These are phyloP conservation scores for Monosporozyma aerobia DNA, from an alignment of 805 yeast genomes.

Conservation along the genomic window DNA sequence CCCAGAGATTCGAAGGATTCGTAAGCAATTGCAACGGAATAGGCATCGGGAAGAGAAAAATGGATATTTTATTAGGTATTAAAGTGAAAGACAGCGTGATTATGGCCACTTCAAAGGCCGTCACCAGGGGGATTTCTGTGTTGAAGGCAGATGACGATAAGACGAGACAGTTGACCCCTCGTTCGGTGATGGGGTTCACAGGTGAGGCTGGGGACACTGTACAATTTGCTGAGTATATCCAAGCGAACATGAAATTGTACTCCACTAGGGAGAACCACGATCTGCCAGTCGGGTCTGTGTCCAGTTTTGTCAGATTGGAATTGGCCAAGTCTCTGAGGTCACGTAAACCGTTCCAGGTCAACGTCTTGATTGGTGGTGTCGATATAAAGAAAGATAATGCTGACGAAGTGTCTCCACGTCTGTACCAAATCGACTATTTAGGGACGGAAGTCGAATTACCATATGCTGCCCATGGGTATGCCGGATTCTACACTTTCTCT, in stretches of 20 bases:
- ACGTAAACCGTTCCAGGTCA: slow-evolving; percentile 93
- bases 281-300: slow-evolving; percentile 75
- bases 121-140: slow-evolving; percentile 81
- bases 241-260: slow-evolving; percentile 84
- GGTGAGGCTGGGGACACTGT: slow-evolving; percentile 97
- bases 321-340: slow-evolving; percentile 83
- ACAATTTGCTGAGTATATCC: slow-evolving; percentile 88
- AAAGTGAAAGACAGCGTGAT: slow-evolving; percentile 72
- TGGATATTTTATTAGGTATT: slow-evolving; percentile 90
- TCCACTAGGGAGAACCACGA: slow-evolving; percentile 79
- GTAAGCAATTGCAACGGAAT: background rate
- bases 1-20: too few species aligned
- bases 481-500: slow-evolving; percentile 91
- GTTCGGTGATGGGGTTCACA: slow-evolving; percentile 75
- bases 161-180: slow-evolving; percentile 64
- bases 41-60: slow-evolving; percentile 20
- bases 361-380: slow-evolving; percentile 79
- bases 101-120: slow-evolving; percentile 90
- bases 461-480: slow-evolving; percentile 96
- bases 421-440: slow-evolving; percentile 87
- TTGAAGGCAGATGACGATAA: slow-evolving; percentile 73
- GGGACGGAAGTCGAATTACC: slow-evolving; percentile 90
- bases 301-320: slow-evolving; percentile 79
- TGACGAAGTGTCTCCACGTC: slow-evolving; percentile 48
- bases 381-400: slow-evolving; percentile 31